phyloP scores from a whole-genome alignment of 441 rosid genomes.

The Pelargonium australe region DNA sequence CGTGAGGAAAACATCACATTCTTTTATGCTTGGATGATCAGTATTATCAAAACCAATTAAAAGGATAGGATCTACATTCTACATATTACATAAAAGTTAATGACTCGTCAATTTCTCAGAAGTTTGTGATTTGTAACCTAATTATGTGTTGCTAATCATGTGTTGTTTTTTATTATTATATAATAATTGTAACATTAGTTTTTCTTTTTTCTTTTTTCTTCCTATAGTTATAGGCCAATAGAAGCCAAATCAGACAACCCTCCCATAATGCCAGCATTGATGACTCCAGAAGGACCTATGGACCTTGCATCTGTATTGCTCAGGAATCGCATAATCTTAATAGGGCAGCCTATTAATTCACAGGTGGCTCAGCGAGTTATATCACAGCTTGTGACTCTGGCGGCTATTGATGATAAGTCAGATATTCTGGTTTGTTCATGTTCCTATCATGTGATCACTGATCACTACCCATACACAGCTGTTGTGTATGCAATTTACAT shows the following conservation, averaged over 20 bases:
- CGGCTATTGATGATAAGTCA: constrained; percentile 66
- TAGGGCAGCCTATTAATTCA: constrained; percentile 72
- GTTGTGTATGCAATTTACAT: neutral
- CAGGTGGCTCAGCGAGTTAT: constrained; percentile 84
- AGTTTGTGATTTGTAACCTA: neutral
- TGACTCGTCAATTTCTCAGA: too few relatives aligned
- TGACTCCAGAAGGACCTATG: constrained; percentile 82
- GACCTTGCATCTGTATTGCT: constrained; percentile 75
- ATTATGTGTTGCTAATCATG: neutral
- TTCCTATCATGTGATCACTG: constrained; percentile 5
- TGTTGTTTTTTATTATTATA: neutral
- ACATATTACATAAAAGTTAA: neutral
- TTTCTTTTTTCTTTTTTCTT: neutral
- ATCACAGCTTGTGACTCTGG: constrained; percentile 85
- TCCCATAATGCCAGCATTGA: constrained; percentile 78
- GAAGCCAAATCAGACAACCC: constrained; percentile 63
- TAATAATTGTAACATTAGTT: neutral
- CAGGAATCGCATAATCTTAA: constrained; percentile 76
- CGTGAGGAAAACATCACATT: neutral
- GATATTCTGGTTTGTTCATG: constrained; percentile 62
- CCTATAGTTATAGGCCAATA: constrained; percentile 31
- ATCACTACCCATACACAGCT: too few relatives aligned
- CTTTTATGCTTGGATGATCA: neutral
- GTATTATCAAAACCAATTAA: neutral
- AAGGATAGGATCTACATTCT: neutral